Base-by-base conservation (phyloP, 2,329 filamentous ascomycete genomes). In the Ascomycota sp. region DNA sequence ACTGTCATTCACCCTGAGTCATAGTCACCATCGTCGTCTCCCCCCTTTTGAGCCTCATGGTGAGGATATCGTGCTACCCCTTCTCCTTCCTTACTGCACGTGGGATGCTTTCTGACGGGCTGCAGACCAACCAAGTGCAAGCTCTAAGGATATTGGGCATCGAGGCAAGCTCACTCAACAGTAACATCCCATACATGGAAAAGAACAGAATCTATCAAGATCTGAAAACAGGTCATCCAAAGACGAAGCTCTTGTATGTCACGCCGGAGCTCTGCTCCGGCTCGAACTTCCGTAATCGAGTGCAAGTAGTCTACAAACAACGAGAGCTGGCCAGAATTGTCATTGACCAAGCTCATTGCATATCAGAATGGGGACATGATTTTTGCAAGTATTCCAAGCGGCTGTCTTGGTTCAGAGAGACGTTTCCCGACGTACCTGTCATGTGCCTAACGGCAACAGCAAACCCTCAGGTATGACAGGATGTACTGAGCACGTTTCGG, bases 301-400 rank as follows among this genome's bases (percentile, higher is more conserved):
- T 98, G 37, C 55, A 68, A 30, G 60, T 58, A 3, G 59, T 98
- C n/a, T 66, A 93, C 48, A 51, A 53, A 10, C 70, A 70, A 30
- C 59, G 64, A 4, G 79, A 75, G 41, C 69, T 98, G 30, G 86
- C 91, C 11, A 72, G 89, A 19, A 70, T 98, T 29, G 89, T 98
- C 31, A 92, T 98, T 37, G 89, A 98, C 41, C 91, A 98, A 55
- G 89, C 89, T n/a, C 89, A 98, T 50, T 98, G 89, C 50, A 86
- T 98, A 19, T 95, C 89, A 50, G 85, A 98, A 58, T 98, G 89
- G 89, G 89, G 89, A 1, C 89, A 98, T 42, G 89, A 98, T 50
- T 98, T 98, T 47, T 72, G 91, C 27, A 86, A 85, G 1, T 86
- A 95, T 47, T 98, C 98, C 57, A 93, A 93, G 51, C 67, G 69